Conservation (phyloP, 768 basidiomycete species). For the Hortiboletus campestris region DNA sequence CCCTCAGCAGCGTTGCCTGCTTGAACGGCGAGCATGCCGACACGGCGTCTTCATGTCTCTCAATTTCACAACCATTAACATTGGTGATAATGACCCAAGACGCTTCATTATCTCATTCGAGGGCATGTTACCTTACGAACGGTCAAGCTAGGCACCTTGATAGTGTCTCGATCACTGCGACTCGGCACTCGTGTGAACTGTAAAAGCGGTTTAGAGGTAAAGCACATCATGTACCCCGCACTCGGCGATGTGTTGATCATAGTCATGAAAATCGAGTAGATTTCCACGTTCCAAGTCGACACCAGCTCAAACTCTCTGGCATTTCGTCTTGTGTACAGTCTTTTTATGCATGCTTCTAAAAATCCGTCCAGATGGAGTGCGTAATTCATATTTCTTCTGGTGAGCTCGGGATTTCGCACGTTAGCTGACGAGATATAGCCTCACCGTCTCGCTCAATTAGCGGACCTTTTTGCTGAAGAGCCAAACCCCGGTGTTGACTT, state of each 20-base stretch:
- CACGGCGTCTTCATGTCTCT: slow-evolving; percentile 36
- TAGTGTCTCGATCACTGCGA: slow-evolving; percentile 21
- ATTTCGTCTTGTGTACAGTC: not conserved
- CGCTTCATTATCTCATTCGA: slow-evolving; percentile 38
- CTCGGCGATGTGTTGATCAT: not conserved
- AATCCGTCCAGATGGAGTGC: not conserved
- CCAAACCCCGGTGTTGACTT: not conserved
- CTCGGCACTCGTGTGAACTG: slow-evolving; percentile 16
- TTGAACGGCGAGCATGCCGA: slow-evolving; percentile 47
- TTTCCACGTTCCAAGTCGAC: not conserved
- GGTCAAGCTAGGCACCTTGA: slow-evolving; percentile 29
- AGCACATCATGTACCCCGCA: not conserved
- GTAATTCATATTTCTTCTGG: not conserved
- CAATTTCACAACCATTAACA: slow-evolving; percentile 53
- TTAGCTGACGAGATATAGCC: not conserved
- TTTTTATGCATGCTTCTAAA: not conserved
- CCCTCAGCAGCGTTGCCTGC: slow-evolving; percentile 47
- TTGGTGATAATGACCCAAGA: slow-evolving; percentile 25
- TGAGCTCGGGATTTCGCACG: not conserved
- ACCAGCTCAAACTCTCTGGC: no score
- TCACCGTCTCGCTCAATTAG: not conserved
- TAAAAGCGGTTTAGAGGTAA: not conserved
- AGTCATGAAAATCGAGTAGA: not conserved
- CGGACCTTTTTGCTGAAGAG: not conserved
- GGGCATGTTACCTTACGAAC: slow-evolving; percentile 37